phyloP scores from a whole-genome alignment of 1,284 basidiomycete genomes.

The Blastosporella zonata region DNA sequence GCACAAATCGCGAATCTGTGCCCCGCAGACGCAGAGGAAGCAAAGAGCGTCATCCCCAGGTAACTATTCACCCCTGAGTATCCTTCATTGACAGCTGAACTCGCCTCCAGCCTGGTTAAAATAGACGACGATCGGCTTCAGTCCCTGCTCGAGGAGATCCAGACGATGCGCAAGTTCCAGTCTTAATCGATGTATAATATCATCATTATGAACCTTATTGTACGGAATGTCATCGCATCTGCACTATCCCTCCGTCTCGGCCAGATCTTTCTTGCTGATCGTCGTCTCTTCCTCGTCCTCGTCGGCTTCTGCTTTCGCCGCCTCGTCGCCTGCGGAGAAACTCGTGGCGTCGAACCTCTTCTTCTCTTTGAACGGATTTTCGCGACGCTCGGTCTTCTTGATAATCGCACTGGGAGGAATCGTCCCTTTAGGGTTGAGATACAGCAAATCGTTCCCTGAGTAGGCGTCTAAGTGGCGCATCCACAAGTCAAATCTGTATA shows the following conservation, averaged over 20 bases:
- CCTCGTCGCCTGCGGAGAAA: constrained; percentile 37
- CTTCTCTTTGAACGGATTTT: constrained; percentile 64
- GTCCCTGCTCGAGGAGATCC: constrained; percentile 79
- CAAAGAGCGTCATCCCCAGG: constrained; percentile 91
- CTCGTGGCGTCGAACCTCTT: constrained; percentile 63
- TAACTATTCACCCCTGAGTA: constrained; percentile 24
- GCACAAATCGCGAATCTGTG: constrained; percentile 91
- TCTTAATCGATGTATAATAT: constrained; percentile 36
- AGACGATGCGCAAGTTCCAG: constrained; percentile 88
- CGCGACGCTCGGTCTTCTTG: constrained; percentile 55
- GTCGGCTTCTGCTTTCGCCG: constrained; percentile 40
- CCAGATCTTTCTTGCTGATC: constrained; percentile 54
- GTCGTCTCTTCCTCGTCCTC: constrained; percentile 54
- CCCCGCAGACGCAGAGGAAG: constrained; percentile 85
- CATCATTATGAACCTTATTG: neutral
- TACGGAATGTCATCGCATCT: neutral
- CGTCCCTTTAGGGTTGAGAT: constrained; percentile 67
- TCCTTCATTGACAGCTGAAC: neutral
- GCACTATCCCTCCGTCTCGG: constrained; percentile 68
- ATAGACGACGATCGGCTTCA: constrained; percentile 86
- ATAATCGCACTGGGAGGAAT: constrained; percentile 68
- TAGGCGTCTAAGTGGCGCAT: constrained; percentile 67
- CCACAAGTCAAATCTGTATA: constrained; percentile 71
- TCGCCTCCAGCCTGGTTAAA: constrained; percentile 64
- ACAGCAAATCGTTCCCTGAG: constrained; percentile 64